Evolutionary conservation across 2,329 filamentous ascomycete species (phyloP), one percentile per base, ranked within the genome.

Genomic region (Apiospora pterosperma): DNA sequence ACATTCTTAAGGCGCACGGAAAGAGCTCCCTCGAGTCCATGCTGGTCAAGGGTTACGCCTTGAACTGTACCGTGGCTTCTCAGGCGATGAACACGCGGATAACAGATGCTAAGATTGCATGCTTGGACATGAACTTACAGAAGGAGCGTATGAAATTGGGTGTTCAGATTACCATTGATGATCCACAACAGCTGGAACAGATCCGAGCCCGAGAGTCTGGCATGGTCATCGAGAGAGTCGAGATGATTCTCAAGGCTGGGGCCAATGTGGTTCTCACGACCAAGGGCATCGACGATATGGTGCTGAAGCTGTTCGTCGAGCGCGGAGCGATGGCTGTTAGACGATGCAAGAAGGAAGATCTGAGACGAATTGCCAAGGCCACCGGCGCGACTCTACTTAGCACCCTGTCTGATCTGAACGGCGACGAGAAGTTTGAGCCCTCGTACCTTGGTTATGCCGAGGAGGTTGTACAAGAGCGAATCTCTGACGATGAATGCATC

Each of bases 111-210:
- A 98, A 97, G 84, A 99, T 99, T 78, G 96, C 96, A 61, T 90
- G 95, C 73, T 81, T 99, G 67, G 96, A 99, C 77, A 98, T 99
- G 88, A 99, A 99, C 80, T 79, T 99, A 74, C 95, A 98, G 76
- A 99, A 99, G 84, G 95, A 98, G 84, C 88, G 95, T 72, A 98
- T 99, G 96, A 98, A 99, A 87, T 84, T 99, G 65, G 96, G 96
- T 70, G 96, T 99, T 66, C 95, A 99, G 80, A 97, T 99, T 74
- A 98, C 96, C 14, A 92, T 99, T 69, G 96, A 99, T 72, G 96
- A 99, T 77, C 96, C 96, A 60, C 90, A 96, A 77, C 96, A 99
- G 79, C 86, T 99, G 61, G 96, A 99, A 84, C 94, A 97, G 85
- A 99, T 99, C 73, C 89, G 96, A 67, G 90, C 96, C 73, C 88